These are phyloP conservation scores for Orychophragmus violaceus DNA, from an alignment of 345 rosid species.

Conservation along the genomic window DNA sequence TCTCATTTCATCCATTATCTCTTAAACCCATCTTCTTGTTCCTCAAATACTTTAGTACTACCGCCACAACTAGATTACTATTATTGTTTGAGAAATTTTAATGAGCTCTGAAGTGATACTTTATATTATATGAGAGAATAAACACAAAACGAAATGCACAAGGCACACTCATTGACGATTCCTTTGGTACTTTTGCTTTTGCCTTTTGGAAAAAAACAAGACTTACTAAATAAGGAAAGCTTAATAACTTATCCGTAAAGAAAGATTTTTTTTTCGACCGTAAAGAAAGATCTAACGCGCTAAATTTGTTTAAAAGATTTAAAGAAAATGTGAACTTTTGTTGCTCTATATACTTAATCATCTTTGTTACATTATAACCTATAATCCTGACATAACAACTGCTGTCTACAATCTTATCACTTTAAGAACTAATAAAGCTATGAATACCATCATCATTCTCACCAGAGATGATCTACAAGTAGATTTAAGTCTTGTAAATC, in stretches of 20 bases:
- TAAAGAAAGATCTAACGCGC: conserved; percentile 19
- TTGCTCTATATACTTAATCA: background rate
- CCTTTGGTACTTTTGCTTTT: conserved; percentile 20
- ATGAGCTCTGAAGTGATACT: background rate
- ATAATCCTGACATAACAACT: background rate
- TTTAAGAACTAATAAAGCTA: background rate
- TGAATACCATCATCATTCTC: background rate
- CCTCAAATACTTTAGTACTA: conserved; percentile 66
- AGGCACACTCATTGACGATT: conserved; percentile 20
- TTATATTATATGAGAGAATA: background rate
- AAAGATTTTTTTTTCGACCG: too few species aligned
- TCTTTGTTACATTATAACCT: background rate
- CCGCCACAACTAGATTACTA: conserved; percentile 71
- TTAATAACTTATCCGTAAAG: conserved; percentile 14
- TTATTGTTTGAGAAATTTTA: too few species aligned
- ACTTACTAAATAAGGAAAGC: background rate
- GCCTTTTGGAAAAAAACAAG: background rate
- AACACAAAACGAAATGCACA: conserved; percentile 11
- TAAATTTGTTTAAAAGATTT: conserved; percentile 4
- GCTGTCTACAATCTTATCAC: background rate
- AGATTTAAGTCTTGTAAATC: background rate
- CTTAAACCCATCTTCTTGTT: conserved; percentile 39
- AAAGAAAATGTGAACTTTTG: background rate
- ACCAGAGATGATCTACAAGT: background rate
- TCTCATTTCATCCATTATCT: conserved; percentile 74